Percentiles rank a stretch among this genome's conserved stretches.
Evolutionary conservation across 106 monocot species (phyloP).

Genomic region (Posidonia australis): DNA sequence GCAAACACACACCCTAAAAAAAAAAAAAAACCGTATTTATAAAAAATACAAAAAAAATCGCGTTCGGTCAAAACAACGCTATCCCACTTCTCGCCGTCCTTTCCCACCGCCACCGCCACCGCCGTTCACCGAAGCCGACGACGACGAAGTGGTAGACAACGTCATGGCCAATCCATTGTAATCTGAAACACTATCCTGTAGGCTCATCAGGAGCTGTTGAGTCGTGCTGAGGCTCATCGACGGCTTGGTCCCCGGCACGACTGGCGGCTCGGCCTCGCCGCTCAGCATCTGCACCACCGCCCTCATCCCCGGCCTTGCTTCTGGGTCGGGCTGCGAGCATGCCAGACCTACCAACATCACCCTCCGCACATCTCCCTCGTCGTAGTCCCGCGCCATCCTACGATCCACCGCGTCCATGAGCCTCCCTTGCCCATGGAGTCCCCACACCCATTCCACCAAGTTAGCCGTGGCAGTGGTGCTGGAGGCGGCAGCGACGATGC

Average conservation of each 20-base stretch:
- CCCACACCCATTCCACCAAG: conserved; percentile 92
- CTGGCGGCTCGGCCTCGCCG: conserved; percentile 65
- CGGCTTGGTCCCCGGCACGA: conserved; percentile 59
- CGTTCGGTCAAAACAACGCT: no score
- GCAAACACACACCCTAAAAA: neutral
- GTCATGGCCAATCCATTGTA: conserved; percentile 43
- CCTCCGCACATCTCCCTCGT: conserved; percentile 58
- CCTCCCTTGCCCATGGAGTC: conserved; percentile 51
- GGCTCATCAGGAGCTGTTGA: conserved; percentile 54
- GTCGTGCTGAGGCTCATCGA: conserved; percentile 56
- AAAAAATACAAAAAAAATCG: no score
- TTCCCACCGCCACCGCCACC: conserved; percentile 1
- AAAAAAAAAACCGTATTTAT: no score
- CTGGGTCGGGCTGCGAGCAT: conserved; percentile 80
- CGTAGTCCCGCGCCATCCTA: conserved; percentile 47
- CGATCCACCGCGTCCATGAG: conserved; percentile 46
- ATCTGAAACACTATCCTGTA: conserved; percentile 88
- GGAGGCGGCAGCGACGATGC: neutral
- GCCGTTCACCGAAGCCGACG: conserved; percentile 14
- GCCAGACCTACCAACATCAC: conserved; percentile 57
- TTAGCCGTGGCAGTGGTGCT: conserved; percentile 16
- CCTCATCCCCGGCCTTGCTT: conserved; percentile 61
- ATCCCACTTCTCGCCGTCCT: no score
- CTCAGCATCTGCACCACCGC: conserved; percentile 73
- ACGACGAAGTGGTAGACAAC: conserved; percentile 37